Percentiles rank a stretch among this genome's conserved stretches.
phyloP scores from a whole-genome alignment of 768 basidiomycete species.

The Leucosporidium yakuticum region DNA sequence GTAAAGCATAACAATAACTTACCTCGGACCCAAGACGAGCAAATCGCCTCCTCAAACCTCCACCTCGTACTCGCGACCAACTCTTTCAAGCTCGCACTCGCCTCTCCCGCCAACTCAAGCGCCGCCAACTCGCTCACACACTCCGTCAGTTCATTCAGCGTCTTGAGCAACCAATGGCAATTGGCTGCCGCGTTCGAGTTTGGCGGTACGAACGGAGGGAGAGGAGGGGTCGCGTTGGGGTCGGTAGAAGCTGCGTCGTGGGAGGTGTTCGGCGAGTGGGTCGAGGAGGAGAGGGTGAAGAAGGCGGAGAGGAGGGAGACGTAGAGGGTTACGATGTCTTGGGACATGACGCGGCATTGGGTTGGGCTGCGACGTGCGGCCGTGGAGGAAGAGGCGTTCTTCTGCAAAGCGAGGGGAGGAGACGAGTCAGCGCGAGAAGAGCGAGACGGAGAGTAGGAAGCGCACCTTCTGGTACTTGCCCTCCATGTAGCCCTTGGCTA shows the following conservation, averaged over 20 bases:
- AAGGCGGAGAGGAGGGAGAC: conserved; percentile 77
- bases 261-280: conserved; percentile 52
- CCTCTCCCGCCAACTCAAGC: conserved; percentile 76
- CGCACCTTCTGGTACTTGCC: conserved; percentile 84
- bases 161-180: conserved; percentile 68
- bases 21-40: conserved; percentile 79
- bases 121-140: conserved; percentile 69
- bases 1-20: conserved; percentile 29
- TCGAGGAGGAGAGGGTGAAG: conserved; percentile 72
- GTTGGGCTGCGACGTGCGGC: conserved; percentile 62
- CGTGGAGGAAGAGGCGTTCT: conserved; percentile 28
- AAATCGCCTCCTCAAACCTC: conserved; percentile 77
- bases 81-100: conserved; percentile 55
- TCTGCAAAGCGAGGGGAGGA: conserved; percentile 1
- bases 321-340: conserved; percentile 79
- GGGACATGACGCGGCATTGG: conserved; percentile 78
- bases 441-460: neutral
- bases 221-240: conserved; percentile 49
- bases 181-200: conserved; percentile 78
- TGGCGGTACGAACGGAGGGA: conserved; percentile 55
- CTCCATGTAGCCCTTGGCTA: conserved; percentile 82
- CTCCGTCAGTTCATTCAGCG: conserved; percentile 79
- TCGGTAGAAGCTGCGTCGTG: conserved; percentile 36
- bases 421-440: neutral
- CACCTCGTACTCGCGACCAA: conserved; percentile 76